These are phyloP conservation scores for Bretziella fagacearum DNA, from an alignment of 2,329 filamentous ascomycete genomes.

Conservation along the genomic window DNA sequence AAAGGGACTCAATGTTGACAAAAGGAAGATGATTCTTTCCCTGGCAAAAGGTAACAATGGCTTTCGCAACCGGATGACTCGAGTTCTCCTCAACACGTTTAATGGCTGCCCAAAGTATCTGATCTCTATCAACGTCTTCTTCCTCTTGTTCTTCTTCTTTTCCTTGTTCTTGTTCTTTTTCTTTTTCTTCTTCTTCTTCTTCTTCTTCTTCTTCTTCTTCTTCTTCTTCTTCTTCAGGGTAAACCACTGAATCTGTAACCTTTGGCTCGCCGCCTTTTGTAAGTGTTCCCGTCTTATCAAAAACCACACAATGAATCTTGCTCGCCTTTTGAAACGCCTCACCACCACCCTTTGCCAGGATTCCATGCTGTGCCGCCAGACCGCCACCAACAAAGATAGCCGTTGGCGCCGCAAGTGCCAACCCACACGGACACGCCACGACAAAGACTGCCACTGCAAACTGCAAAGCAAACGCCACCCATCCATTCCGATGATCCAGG, in stretches of 20 bases:
- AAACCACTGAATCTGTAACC: conserved; percentile 39
- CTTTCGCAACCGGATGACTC: conserved; percentile 57
- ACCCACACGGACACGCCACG: conserved; percentile 69
- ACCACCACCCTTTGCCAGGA: conserved; percentile 68
- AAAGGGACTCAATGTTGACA: conserved; percentile 27
- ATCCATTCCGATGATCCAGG: conserved; percentile 42
- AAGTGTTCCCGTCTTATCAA: conserved; percentile 78
- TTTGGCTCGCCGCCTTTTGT: conserved; percentile 56
- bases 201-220: background rate
- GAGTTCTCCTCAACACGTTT: conserved; percentile 52
- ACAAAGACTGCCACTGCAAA: conserved; percentile 80
- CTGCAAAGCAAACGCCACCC: conserved; percentile 57
- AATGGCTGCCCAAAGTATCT: conserved; percentile 33
- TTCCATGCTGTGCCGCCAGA: conserved; percentile 61
- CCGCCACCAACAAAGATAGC: conserved; percentile 72
- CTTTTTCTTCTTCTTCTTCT: no score
- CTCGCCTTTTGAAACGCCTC: conserved; percentile 77
- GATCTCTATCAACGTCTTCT: conserved; percentile 12
- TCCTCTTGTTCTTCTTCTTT: conserved; percentile 11
- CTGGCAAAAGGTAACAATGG: conserved; percentile 46
- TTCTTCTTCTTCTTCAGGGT: conserved; percentile 18
- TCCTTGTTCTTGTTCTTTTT: no score
- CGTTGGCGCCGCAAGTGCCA: conserved; percentile 71
- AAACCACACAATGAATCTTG: conserved; percentile 59
- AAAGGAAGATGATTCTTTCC: conserved; percentile 17